Evolutionary conservation across 768 basidiomycete genomes (phyloP), one percentile per base, ranked within the genome.

Genomic region (Russula griseocarnosa): DNA sequence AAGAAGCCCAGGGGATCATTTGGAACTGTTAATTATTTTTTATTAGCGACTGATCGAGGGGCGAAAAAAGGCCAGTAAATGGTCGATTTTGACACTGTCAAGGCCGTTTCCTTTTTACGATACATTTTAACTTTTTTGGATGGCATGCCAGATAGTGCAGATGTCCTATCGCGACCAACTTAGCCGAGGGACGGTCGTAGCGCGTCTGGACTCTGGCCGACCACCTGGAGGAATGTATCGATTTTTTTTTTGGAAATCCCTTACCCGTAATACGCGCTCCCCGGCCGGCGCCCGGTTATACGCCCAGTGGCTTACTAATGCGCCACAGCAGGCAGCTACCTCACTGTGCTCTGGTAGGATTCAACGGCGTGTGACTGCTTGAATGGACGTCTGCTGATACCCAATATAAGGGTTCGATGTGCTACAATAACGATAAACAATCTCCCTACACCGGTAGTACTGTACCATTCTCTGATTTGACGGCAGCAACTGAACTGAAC

Each of bases 11-110:
- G 38, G 59, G 47, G 42, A 56, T 55, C 59, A 65, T 34, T 44
- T 42, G 40, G 26, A 20, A 44, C 30, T 8, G 24, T 47, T 38
- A 65, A 65, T 52, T 56, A 65, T 61, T 61, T 59, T 13, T 55
- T 38, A 46, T 52, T 65, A 30, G 62, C 55, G 40, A 63, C n/a
- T 62, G 55, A 62, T 63, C 62, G 62, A 57, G 55, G 54, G 62
- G 7, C 18, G 24, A 51, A 56, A 65, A 50, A 49, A 14, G n/a
- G 32, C 9, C 22, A 65, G 55, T 56, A n/a, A 44, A 55, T 22
- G 47, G 53, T 16, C 20, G 42, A 26, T 28, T 53, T 61, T 65
- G 64, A 65, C 64, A 56, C 55, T 36, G 50, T 26, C 22, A 40
- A 54, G 58, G 63, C 58, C 60, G 54, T 65, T 65, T 55, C 64